Base-by-base conservation (phyloP, 176 grass and related monocot genomes). In the Bonia amplexicaulis region DNA sequence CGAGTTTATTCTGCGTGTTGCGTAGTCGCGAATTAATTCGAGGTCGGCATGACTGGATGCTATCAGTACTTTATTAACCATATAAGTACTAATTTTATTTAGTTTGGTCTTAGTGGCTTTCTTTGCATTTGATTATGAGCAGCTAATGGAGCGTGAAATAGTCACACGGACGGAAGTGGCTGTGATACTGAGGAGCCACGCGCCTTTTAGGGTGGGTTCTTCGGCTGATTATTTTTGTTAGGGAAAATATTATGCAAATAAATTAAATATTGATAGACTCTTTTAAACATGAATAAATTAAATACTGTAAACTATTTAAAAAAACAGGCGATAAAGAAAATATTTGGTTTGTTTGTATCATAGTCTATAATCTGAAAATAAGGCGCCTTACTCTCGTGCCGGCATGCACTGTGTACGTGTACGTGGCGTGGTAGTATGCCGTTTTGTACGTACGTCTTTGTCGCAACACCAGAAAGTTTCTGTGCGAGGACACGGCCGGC, bases 21-120 rank as follows among this genome's bases (percentile, higher is more conserved):
- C 85, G 78, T 90, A 61, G 71, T 90, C 80, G 74, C 89, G 60
- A 87, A 87, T 84, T 74, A 67, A 80, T 68, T n/a, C 67, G 72
- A n/a, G 84, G 84, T 59, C 88, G 80, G 84, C 84, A 45, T 33
- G 70, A 42, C 31, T 23, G 51, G 59, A 66, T 17, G 11, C 12
- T 6, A 78, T 68, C 68, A 16, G 17, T 2, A 31, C 12, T 25
- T 25, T 44, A 51, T 25, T 16, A 53, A 53, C 49, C 14, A 42
- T 49, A 53, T 31, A 23, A 15, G 60, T 31, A 69, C 76, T 23
- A 29, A 35, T 17, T 42, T 27, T 58, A 58, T 9, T 54, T 20
- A 20, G 46, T 15, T 14, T 37, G 65, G 66, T 17, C 17, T 6
- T 59, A 23, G 79, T 69, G 33, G 35, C 22, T 70, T 81, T 41